Conservation (phyloP, 257 asterid genomes). For the Forsythia viridissima region DNA sequence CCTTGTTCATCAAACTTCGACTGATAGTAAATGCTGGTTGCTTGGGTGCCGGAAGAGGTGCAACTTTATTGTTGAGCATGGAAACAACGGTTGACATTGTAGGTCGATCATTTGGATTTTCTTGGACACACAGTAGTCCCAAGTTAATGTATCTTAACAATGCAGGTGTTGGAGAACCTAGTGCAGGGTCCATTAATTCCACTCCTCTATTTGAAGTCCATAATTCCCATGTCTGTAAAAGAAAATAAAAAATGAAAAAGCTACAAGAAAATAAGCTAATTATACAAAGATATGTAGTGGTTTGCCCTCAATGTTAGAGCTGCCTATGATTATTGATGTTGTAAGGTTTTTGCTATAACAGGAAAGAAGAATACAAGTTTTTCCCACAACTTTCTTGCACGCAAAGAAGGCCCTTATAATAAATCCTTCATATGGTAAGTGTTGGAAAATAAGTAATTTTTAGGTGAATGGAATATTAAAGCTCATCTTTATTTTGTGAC, state of each 20-base stretch:
- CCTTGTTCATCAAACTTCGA: not conserved
- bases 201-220: slow-evolving; percentile 38
- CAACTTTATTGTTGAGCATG: slow-evolving; percentile 40
- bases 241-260: not conserved
- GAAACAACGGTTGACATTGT: slow-evolving; percentile 34
- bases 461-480: no score
- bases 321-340: not conserved
- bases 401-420: no score
- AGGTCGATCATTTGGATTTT: slow-evolving; percentile 42
- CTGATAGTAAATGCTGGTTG: slow-evolving; percentile 39
- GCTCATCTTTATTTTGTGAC: no score
- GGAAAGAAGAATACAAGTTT: not conserved
- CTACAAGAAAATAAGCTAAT: not conserved
- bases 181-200: slow-evolving; percentile 36
- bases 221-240: slow-evolving; percentile 44
- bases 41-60: slow-evolving; percentile 39
- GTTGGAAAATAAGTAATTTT: no score
- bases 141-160: slow-evolving; percentile 37
- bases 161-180: slow-evolving; percentile 9
- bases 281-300: not conserved
- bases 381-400: no score
- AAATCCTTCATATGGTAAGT: no score
- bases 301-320: no score
- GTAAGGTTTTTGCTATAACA: not conserved
- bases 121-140: slow-evolving; percentile 51